Percentiles rank a stretch among this genome's conserved stretches.
Conservation (phyloP, 2,329 filamentous ascomycete genomes). For the Falciphora oryzae region DNA sequence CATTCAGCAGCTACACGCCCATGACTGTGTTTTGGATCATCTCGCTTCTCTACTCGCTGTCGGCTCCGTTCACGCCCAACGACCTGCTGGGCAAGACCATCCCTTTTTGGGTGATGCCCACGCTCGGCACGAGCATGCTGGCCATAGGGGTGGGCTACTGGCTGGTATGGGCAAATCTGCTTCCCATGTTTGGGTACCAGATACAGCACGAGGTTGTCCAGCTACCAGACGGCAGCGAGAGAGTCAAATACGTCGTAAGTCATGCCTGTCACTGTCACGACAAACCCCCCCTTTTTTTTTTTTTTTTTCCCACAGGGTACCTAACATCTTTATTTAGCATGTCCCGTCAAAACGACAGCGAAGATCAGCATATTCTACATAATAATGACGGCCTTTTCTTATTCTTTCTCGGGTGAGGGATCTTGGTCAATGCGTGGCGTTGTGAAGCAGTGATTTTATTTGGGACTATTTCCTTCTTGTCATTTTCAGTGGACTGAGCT, state of each 20-base stretch:
- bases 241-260: slow-evolving; percentile 25
- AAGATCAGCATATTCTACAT: not conserved
- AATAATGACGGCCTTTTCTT: not conserved
- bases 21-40: slow-evolving; percentile 26
- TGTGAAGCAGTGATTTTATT: not conserved
- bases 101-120: slow-evolving; percentile 37
- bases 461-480: not conserved
- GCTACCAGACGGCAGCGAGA: slow-evolving; percentile 25
- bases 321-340: not conserved
- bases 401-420: not conserved
- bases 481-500: too few species aligned
- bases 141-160: slow-evolving; percentile 30
- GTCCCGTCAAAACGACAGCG: slow-evolving; percentile 5
- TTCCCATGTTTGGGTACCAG: slow-evolving; percentile 23
- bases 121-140: slow-evolving; percentile 34
- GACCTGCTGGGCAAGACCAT: slow-evolving; percentile 10
- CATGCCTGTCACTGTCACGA: not conserved
- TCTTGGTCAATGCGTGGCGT: not conserved
- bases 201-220: slow-evolving; percentile 26
- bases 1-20: slow-evolving; percentile 22
- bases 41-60: slow-evolving; percentile 21
- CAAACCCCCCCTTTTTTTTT: not conserved
- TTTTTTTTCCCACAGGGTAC: not conserved
- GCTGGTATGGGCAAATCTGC: slow-evolving; percentile 21
- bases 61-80: slow-evolving; percentile 23